Conservation (phyloP, 2,329 filamentous ascomycete species). For the Dactylella cylindrospora region DNA sequence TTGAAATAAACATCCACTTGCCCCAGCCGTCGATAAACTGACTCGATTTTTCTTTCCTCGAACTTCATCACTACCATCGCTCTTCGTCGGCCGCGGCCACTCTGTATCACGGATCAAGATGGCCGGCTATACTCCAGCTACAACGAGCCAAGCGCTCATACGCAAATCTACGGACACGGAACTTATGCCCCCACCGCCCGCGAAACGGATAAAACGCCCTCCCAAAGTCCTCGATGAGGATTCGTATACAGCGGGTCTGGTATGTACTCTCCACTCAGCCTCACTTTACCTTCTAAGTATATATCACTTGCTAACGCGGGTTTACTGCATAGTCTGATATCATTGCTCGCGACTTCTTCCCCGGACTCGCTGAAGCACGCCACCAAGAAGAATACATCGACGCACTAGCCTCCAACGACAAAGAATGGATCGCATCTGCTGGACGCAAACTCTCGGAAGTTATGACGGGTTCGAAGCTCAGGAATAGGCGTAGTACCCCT, state of each 20-base stretch:
- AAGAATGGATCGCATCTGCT: conserved; percentile 81
- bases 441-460: conserved; percentile 70
- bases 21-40: no score
- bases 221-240: conserved; percentile 89
- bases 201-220: conserved; percentile 89
- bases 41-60: no score
- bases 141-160: conserved; percentile 58
- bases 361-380: conserved; percentile 80
- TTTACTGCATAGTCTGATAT: conserved; percentile 66
- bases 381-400: conserved; percentile 90
- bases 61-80: conserved; percentile 1
- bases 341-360: conserved; percentile 95
- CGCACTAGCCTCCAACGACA: conserved; percentile 81
- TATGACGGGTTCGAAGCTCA: conserved; percentile 73
- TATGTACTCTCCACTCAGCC: conserved; percentile 9
- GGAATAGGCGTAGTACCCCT: conserved; percentile 49
- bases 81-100: neutral
- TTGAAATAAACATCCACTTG: no score
- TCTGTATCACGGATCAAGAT: conserved; percentile 3
- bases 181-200: conserved; percentile 80
- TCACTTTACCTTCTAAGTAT: neutral
- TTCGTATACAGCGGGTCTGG: conserved; percentile 81
- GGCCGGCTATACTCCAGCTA: conserved; percentile 30
- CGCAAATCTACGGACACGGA: conserved; percentile 67
- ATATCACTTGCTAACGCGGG: conserved; percentile 1